Evolutionary conservation across 192 early-diverging fungal species (phyloP), one percentile per base, ranked within the genome.

Genomic region (Gaertneriomyces sp.): DNA sequence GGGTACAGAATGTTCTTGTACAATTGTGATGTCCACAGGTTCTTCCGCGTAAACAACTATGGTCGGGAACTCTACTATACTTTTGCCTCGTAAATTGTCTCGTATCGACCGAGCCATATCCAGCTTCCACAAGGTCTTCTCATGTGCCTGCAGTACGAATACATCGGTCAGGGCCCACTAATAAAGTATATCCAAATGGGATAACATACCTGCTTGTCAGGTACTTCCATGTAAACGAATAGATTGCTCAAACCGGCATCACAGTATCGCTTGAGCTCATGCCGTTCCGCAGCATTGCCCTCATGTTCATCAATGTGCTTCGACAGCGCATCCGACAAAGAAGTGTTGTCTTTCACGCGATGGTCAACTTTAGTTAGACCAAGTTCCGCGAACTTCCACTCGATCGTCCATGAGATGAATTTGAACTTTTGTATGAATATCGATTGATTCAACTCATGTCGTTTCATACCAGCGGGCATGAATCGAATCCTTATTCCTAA

Each of bases 391-490:
- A 68, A 68, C 16, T 47, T 33, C 57, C 42, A 17, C 40, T 60
- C 66, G 39, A 68, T 42, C 1, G 66, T 68, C 66, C 66, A 68
- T 4, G 38, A 49, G 46, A 60, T 59, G 50, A 42, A 49, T 38
- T 57, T 76, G 54, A 70, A 82, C 80, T 79, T 82, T 49, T 70
- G 64, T 58, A 70, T 77, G 60, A 75, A 87, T 38, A 79, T 76
- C 1, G 78, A 78, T 45, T 69, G 64, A 68, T 82, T 87, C 46
- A 71, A 46, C 44, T 82, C 80, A n/a, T 73, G 79, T 41, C 81
- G 71, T 63, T 84, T 76, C 71, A 87, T 79, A 25, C 80, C 85
- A 12, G 70, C 64, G 16, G 85, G 75, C 67, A 87, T 73, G 44
- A 80, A 63, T 45, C 66, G 61, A 50, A 82, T 42, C 7, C 42